Base-by-base conservation (phyloP, 805 yeast genomes). In the Yarrowia porcina region DNA sequence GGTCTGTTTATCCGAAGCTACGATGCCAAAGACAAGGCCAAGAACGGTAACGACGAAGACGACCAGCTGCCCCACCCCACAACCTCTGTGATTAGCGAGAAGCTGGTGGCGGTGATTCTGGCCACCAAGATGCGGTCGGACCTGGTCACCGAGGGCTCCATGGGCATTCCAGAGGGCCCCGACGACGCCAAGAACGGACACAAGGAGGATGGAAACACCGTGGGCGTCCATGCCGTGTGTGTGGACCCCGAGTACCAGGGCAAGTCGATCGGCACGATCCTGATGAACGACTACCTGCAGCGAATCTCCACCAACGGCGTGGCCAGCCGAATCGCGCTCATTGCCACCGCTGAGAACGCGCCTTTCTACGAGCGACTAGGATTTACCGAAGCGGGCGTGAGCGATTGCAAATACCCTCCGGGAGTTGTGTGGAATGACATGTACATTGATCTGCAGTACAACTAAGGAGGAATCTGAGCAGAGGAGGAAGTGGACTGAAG, bases 231-330 rank as follows among this genome's bases (percentile, higher is more conserved):
- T 73, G 84, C 94, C 4, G 76, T 93, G 23, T 92, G 85, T 2
- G 83, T 94, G 27, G 84, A 84, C 68, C 89, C 91, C 21, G 83
- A 84, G 39, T 90, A 84, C 80, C 90, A 87, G 72, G 89, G 92
- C 64, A 82, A 85, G 74, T 89, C 89, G 71, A 78, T 94, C 64
- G 98, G 96, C 9, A 83, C 96, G 13, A 77, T 91, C 64, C 76
- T 93, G 70, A 75, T 93, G 69, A 90, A 88, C 68, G 99, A 93
- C 75, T 94, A 89, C 76, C 82, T 92, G 65, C 97, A 94, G 74
- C 89, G 93, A 71, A 77, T 93, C 74, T 83, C 90, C 54, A 90
- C 90, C 72, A 96, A 91, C 72, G 90, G 86, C 68, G 85, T 90
- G 65, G 97, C 94, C 49, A 89, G 85, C 68, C 82, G 84, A 69